Evolutionary conservation across 352 stramenopile species (phyloP).

Genomic region (Phytophthora europaea): DNA sequence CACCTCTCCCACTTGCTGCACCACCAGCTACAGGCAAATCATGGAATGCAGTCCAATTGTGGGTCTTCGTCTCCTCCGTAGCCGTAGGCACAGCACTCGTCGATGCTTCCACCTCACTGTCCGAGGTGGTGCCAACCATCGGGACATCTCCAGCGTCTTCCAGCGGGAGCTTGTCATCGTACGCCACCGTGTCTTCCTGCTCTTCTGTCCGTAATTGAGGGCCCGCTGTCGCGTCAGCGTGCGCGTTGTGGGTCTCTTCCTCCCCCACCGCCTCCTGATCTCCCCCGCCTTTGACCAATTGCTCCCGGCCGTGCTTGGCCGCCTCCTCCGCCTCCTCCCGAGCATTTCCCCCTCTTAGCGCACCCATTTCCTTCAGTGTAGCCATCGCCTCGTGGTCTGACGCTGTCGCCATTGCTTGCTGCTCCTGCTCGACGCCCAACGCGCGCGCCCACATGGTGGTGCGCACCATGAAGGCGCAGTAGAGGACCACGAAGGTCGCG

Average conservation of each 20-base stretch:
- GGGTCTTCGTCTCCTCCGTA: conserved; percentile 4
- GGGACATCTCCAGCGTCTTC: conserved; percentile 31
- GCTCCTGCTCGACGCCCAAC: conserved; percentile 15
- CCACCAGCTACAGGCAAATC: conserved; percentile 24
- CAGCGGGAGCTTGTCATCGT: conserved; percentile 35
- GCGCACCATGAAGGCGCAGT: conserved; percentile 50
- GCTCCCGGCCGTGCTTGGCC: conserved; percentile 24
- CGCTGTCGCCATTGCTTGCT: neutral
- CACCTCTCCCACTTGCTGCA: neutral
- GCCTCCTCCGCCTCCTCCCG: conserved; percentile 20
- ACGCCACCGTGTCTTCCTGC: conserved; percentile 31
- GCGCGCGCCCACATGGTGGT: conserved; percentile 39
- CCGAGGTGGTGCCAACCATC: conserved; percentile 20
- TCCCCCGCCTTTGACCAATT: conserved; percentile 29
- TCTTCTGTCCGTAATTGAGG: conserved; percentile 19
- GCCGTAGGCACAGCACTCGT: neutral
- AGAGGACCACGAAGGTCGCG: conserved; percentile 41
- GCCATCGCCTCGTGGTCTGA: conserved; percentile 14
- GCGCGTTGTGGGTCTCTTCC: conserved; percentile 26
- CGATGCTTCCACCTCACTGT: conserved; percentile 11
- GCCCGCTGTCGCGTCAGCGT: conserved; percentile 21
- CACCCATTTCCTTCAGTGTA: conserved; percentile 25
- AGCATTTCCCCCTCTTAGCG: conserved; percentile 8
- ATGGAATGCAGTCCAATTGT: conserved; percentile 31
- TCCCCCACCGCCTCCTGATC: conserved; percentile 31